Percentiles rank a stretch among this genome's conserved stretches.
phyloP scores from a whole-genome alignment of 163 green algal species.

The Chloroidium sp. region DNA sequence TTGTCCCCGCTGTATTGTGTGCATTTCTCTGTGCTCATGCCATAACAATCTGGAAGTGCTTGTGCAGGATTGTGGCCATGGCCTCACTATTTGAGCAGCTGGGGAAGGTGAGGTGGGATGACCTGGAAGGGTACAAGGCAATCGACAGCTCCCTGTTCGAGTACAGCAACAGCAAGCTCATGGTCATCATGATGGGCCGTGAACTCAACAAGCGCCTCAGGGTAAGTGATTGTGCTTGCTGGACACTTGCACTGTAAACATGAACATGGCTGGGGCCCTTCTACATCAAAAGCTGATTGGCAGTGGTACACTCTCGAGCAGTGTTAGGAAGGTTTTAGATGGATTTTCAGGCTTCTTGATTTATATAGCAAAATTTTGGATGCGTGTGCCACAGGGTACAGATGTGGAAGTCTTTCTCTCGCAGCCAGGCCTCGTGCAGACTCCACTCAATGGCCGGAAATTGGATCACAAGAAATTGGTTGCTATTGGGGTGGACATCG shows the following conservation, averaged over 20 bases:
- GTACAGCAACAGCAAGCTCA: constrained; percentile 15
- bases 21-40: too few species aligned
- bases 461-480: constrained; percentile 11
- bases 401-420: constrained; percentile 11
- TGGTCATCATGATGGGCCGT: constrained; percentile 14
- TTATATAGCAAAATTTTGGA: neutral
- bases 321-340: neutral
- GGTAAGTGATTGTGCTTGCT: constrained; percentile 2
- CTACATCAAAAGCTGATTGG: neutral
- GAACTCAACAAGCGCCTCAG: constrained; percentile 24
- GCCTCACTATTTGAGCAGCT: constrained; percentile 18
- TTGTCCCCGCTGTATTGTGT: too few species aligned
- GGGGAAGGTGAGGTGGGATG: constrained; percentile 12
- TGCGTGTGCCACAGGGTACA: constrained; percentile 6
- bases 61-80: constrained; percentile 6
- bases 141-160: constrained; percentile 19
- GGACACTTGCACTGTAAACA: too few species aligned
- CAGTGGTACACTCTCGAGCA: neutral
- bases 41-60: neutral
- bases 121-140: constrained; percentile 11
- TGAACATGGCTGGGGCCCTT: too few species aligned
- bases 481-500: constrained; percentile 1
- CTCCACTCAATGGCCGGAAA: constrained; percentile 11
- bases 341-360: neutral
- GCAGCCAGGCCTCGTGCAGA: constrained; percentile 16